These are phyloP conservation scores for Peronospora belbahrii DNA, from an alignment of 352 stramenopile genomes.

Conservation along the genomic window DNA sequence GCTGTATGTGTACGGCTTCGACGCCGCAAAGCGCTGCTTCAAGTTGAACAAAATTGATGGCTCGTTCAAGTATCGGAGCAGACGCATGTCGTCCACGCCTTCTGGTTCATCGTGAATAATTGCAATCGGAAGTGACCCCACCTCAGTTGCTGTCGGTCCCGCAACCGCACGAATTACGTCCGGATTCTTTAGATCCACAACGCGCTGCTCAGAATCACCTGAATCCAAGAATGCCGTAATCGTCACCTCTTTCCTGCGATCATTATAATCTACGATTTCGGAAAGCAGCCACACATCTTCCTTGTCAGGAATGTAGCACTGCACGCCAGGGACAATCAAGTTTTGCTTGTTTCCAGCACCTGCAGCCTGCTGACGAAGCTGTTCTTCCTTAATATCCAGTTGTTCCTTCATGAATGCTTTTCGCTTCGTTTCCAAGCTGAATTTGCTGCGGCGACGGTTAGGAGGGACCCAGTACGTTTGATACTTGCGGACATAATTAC, in stretches of 20 bases:
- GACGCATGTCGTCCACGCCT: slow-evolving; percentile 81
- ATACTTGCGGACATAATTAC: slow-evolving; percentile 67
- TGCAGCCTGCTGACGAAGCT: slow-evolving; percentile 48
- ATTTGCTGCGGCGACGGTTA: slow-evolving; percentile 38
- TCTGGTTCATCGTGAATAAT: slow-evolving; percentile 72
- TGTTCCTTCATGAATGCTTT: slow-evolving; percentile 81
- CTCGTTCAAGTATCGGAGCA: slow-evolving; percentile 88
- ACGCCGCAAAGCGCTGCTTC: slow-evolving; percentile 83
- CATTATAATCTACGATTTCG: slow-evolving; percentile 80
- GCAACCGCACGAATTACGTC: slow-evolving; percentile 79
- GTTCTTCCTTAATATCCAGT: slow-evolving; percentile 71
- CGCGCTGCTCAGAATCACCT: slow-evolving; percentile 52
- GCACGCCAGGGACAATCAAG: slow-evolving; percentile 79
- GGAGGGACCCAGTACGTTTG: slow-evolving; percentile 60
- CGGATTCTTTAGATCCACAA: slow-evolving; percentile 77
- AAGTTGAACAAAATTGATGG: slow-evolving; percentile 92
- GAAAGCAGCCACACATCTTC: slow-evolving; percentile 80
- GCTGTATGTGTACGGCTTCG: slow-evolving; percentile 96
- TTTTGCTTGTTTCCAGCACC: slow-evolving; percentile 73
- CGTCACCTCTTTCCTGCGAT: slow-evolving; percentile 70
- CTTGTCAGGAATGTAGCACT: slow-evolving; percentile 86
- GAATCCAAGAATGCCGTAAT: slow-evolving; percentile 65
- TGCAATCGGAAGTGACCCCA: slow-evolving; percentile 76
- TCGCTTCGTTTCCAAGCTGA: slow-evolving; percentile 80
- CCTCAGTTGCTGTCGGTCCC: slow-evolving; percentile 61